Base-by-base conservation (phyloP, 2,329 filamentous ascomycete species). In the Diplodia seriata region DNA sequence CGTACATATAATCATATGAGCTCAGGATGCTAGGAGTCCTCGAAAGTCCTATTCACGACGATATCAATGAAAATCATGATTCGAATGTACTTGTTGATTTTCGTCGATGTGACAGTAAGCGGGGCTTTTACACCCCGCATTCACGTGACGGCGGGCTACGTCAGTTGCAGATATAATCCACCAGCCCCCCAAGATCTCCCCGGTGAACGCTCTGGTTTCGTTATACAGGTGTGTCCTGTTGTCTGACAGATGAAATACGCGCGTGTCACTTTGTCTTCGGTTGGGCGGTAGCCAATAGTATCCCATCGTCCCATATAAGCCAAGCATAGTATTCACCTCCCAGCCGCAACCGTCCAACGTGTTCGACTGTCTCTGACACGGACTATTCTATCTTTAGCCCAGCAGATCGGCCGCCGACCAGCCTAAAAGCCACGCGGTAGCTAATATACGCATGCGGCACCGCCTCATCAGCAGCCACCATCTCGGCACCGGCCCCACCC, bases 401-500 rank as follows among this genome's bases (percentile, higher is more conserved):
- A 12, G 7, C 53, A 20, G 18, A 55, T 55, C 53, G 9, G 9
- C 53, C 26, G 53, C 29, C 26, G 8, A 20, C 38, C 38, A 47
- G 14, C 23, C 36, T 8, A 20, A 26, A n/a, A 20, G 18, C 43
- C 43, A 47, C 43, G 43, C 43, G 43, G 43, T 20, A 47, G n/a
- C 43, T 8, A n/a, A 11, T 3, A 20, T 7, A 8, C 1, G 43
- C 43, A 47, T 12, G 18, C 18, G 9, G 56, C 56, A 59, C 56
- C 56, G 56, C 56, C 56, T 59, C 56, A 57, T 59, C 56, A 59
- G 56, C 56, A 59, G 56, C 36, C 56, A 59, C 56, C 40, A 11
- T 29, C 20, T 26, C 49, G 49, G 49, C 23, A 20, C 26, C 50
- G 50, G 50, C 50, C 50, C 50, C 50, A 53, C 50, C 23, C 50